Base-by-base conservation (phyloP, 257 asterid species). In the Gardenia jasminoides region DNA sequence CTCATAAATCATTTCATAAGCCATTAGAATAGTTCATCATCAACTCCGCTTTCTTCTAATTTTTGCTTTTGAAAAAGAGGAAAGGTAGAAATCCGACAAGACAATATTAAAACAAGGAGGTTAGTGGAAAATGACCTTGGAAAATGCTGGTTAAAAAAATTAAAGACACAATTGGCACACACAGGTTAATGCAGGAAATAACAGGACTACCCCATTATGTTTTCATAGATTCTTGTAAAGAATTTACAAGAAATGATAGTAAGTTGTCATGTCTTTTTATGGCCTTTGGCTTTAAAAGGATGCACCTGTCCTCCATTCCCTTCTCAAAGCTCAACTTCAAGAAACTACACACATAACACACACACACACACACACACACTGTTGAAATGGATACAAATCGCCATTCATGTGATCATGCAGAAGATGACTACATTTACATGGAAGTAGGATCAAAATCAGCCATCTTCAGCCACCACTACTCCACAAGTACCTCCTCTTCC, bases 371-470 rank as follows among this genome's bases (percentile, higher is more conserved):
- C 62, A 59, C 28, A 46, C n/a, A 74, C 76, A 74, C 17, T 69
- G 56, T 46, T 54, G 68, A 76, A 68, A 91, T 91, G 96, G 86
- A 82, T 73, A 65, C 88, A 80, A 79, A 84, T 76, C 85, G 69
- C 47, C 54, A 67, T 83, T 79, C 86, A 2, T 70, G 80, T 71
- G 87, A 75, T 67, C 86, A 84, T 75, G 86, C 90, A 64, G 89
- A 87, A 72, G 86, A 92, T 70, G 94, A 91, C 46, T 93, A 88
- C 84, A 93, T 89, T 79, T 89, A 90, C 89, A 92, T 93, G 92
- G 96, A 93, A 84, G 88, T 88, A 2, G 82, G 83, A 67, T 81
- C 89, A 39, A 78, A 86, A 52, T 79, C 85, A 75, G 80, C 83
- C 80, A 75, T 84, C 64, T 86, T 90, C 82, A 68, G 69, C 70